phyloP scores from a whole-genome alignment of 306 rosid species.

The Hylodesmum podocarpum region DNA sequence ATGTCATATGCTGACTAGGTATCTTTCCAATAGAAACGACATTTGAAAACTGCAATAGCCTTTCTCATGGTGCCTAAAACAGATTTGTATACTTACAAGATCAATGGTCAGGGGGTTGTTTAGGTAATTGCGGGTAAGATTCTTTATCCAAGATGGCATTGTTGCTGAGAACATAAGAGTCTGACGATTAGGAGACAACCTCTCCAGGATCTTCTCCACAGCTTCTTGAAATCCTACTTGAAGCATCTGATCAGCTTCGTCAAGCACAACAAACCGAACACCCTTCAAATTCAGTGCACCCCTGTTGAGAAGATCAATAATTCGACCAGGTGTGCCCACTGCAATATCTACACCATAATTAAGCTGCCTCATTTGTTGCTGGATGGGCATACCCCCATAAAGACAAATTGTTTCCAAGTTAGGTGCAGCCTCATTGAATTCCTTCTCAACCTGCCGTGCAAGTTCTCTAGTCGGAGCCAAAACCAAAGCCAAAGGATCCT shows the following conservation, averaged over 20 bases:
- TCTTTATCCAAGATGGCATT: slow-evolving; percentile 91
- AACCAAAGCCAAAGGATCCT: slow-evolving; percentile 84
- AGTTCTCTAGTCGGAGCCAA: slow-evolving; percentile 98
- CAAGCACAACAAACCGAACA: slow-evolving; percentile 80
- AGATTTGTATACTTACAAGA: slow-evolving; percentile 69
- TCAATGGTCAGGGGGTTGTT: slow-evolving; percentile 72
- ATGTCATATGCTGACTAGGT: background rate
- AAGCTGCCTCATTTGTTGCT: slow-evolving; percentile 85
- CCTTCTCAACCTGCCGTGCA: slow-evolving; percentile 87
- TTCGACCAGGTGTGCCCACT: slow-evolving; percentile 96
- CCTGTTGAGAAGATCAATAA: slow-evolving; percentile 89
- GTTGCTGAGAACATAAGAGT: slow-evolving; percentile 97
- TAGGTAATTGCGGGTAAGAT: slow-evolving; percentile 74
- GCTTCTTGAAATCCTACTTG: slow-evolving; percentile 98
- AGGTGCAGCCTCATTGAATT: slow-evolving; percentile 80
- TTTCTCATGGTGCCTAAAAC: background rate
- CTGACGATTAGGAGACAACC: slow-evolving; percentile 74
- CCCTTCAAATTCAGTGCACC: slow-evolving; percentile 76
- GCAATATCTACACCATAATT: slow-evolving; percentile 88
- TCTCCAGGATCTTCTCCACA: slow-evolving; percentile 86
- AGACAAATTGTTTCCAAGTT: slow-evolving; percentile 86
- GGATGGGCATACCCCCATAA: slow-evolving; percentile 92
- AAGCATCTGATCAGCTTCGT: slow-evolving; percentile 99
- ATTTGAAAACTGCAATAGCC: slow-evolving; percentile 6
- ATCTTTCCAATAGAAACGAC: background rate